phyloP scores from a whole-genome alignment of 2,329 filamentous ascomycete species.

The Fusarium sp. region DNA sequence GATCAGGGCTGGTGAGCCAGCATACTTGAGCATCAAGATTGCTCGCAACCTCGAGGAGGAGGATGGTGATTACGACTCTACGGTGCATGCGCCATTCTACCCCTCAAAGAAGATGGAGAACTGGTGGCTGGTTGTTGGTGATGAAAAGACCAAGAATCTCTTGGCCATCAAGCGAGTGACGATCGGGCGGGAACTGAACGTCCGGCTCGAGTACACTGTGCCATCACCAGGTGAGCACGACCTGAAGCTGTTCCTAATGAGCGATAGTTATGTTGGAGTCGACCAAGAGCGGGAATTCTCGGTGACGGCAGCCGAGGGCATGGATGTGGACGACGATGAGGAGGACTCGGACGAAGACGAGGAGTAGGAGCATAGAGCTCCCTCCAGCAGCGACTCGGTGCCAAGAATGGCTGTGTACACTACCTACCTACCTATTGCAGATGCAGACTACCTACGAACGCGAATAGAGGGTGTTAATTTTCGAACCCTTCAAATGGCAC shows the following conservation, averaged over 20 bases:
- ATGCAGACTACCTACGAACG: constrained; percentile 47
- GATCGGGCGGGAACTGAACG: constrained; percentile 80
- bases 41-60: constrained; percentile 80
- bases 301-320: constrained; percentile 87
- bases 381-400: constrained; percentile 31
- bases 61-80: constrained; percentile 76
- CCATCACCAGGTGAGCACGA: constrained; percentile 86
- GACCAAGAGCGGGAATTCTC: constrained; percentile 95
- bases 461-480: constrained; percentile 43
- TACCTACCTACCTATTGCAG: constrained; percentile 36
- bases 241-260: constrained; percentile 94
- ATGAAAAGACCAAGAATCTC: constrained; percentile 88
- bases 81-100: constrained; percentile 96
- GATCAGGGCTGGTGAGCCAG: constrained; percentile 82
- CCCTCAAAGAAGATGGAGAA: constrained; percentile 93
- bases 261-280: constrained; percentile 95
- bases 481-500: constrained; percentile 35
- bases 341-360: constrained; percentile 73
- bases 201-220: constrained; percentile 88
- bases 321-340: constrained; percentile 93
- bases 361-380: constrained; percentile 31
- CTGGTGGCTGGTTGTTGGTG: constrained; percentile 97
- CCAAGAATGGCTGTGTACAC: constrained; percentile 46
- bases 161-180: constrained; percentile 96
- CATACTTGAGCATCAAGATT: constrained; percentile 86